Evolutionary conservation across 129 eudicot genomes (phyloP), one percentile per base, ranked within the genome.

Genomic region (Flaveria bidentis): DNA sequence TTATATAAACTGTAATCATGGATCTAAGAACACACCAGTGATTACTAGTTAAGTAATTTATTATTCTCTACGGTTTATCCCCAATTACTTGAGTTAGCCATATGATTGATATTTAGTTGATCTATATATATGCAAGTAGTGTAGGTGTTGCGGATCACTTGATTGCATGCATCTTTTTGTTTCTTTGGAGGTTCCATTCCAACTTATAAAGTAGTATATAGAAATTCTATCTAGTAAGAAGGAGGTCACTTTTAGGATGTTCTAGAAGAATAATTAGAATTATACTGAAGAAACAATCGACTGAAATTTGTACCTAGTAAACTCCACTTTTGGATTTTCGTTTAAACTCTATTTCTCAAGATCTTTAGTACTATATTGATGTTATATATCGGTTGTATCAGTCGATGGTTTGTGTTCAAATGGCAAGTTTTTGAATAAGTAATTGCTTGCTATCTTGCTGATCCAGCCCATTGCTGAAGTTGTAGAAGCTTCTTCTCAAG

Each of bases 401-500:
- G 39, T 67, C 16, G 6, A 53, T 33, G 60, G 60, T 47, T 26
- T 70, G 64, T 26, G 6, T 70, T 58, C 20, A 23, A 51, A 36
- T 6, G 78, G 15, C 15, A 30, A 72, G 46, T 79, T 10, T 73
- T 18, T 56, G 41, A 28, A 18, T 39, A 28, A 28, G 78, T 64
- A 50, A 72, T n/a, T 44, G 28, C 41, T 69, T 62, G 30, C 69
- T 62, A 47, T 80, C 41, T 46, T 72, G 67, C 81, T 76, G 74
- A 60, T 81, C 70, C 84, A 93, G 98, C 74, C 72, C 52, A 93
- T 93, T 82, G 98, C 98, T 57, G 91, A 93, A 58, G 96, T 93
- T 10, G 75, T 80, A 6, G 98, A 88, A 83, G 91, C 91, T 82
- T 90, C 97, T 62, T 45, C 72, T 25, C 73, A 87, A 66, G 98